phyloP scores from a whole-genome alignment of 2,329 filamentous ascomycete genomes.

The Dactylonectria macrodidyma region DNA sequence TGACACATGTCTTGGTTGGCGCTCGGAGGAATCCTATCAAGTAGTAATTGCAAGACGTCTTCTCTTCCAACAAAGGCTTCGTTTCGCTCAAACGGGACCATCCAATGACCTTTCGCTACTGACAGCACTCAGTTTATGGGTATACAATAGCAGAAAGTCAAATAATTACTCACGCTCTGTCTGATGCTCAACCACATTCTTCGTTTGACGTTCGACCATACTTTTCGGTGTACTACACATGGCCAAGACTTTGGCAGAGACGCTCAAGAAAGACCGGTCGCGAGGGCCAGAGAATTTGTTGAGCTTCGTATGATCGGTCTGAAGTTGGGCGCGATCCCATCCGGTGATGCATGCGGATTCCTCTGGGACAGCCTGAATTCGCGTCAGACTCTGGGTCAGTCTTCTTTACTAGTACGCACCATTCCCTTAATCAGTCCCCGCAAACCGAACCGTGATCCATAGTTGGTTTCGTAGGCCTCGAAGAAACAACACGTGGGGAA shows the following conservation, averaged over 20 bases:
- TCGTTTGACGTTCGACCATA: no score
- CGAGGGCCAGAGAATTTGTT: conserved; percentile 29
- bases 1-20: background rate
- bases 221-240: background rate
- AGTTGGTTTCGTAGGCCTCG: conserved; percentile 38
- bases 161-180: no score
- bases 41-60: no score
- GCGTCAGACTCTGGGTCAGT: background rate
- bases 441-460: conserved; percentile 26
- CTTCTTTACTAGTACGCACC: conserved; percentile 15
- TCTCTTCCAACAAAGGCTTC: no score
- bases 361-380: conserved; percentile 16
- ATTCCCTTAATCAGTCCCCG: conserved; percentile 18
- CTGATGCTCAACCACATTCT: no score
- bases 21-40: no score
- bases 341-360: conserved; percentile 21
- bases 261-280: background rate
- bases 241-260: background rate
- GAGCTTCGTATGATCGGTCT: conserved; percentile 25
- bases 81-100: no score
- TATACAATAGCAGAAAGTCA: no score
- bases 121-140: background rate
- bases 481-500: conserved; percentile 34
- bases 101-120: background rate
- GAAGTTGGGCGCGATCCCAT: background rate